Base-by-base conservation (phyloP, 192 early-diverging fungal genomes). In the Gaertneriomyces semiglobifer region DNA sequence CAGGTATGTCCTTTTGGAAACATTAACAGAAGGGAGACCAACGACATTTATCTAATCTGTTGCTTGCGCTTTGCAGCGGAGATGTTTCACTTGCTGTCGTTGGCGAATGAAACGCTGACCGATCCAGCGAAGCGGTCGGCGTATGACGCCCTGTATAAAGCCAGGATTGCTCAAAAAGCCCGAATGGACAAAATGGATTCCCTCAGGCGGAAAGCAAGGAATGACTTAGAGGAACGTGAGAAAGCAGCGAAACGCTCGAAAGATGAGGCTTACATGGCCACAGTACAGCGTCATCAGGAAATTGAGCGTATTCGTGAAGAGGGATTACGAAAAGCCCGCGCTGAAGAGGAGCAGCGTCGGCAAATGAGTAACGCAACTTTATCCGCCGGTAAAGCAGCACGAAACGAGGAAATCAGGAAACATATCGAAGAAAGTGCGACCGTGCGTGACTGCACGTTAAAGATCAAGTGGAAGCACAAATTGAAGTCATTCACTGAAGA, bases 51-150 rank as follows among this genome's bases (percentile, higher is more conserved):
- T 33, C 25, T 33, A 33, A 33, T 33, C 25, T 33, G 25, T 33
- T 33, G 1, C 25, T 33, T 33, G 25, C 25, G 25, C 3, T 50
- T 50, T 63, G 79, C 87, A 52, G 89, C 82, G 58, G 91, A 90
- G 10, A 82, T 80, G 77, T 98, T 94, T 79, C 91, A 95, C 72
- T 91, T 94, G 60, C 89, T 98, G 58, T 88, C 89, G 39, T 87
- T 94, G 68, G 93, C 95, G 7, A 93, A 88, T 65, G 92, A 95
- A 56, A 87, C 86, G 44, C 84, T 98, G 50, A 88, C 90, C 5
- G 94, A 98, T 72, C 60, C 84, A 51, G 72, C 90, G 11, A 93
- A 91, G 74, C 86, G 92, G 55, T 73, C 80, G 53, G 77, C 86
- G 53, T 98, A 98, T 75, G 95, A 98, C 48, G 51, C 61, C 4